phyloP scores from a whole-genome alignment of 345 rosid genomes.

The Viola odorata region DNA sequence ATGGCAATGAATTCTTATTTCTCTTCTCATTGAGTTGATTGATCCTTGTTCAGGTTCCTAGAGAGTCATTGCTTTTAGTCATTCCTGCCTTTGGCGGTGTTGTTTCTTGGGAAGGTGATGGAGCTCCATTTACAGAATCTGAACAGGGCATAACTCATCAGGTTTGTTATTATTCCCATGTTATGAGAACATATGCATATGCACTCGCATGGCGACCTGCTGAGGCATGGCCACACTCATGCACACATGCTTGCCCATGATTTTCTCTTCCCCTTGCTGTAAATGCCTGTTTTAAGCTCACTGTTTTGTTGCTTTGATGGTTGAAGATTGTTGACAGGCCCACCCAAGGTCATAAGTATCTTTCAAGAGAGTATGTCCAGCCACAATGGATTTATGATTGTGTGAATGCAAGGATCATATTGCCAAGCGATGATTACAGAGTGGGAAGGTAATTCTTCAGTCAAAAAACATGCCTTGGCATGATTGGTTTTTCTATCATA shows the following conservation, averaged over 20 bases:
- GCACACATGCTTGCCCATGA: not conserved
- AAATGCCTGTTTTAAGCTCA: not conserved
- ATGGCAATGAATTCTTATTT: not conserved
- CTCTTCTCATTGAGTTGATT: not conserved
- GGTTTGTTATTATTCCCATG: conserved; percentile 36
- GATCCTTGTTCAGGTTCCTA: conserved; percentile 61
- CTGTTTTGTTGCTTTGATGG: conserved; percentile 7
- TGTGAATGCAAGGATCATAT: conserved; percentile 64
- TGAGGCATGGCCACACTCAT: not conserved
- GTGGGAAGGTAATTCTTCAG: not conserved
- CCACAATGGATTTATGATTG: conserved; percentile 95
- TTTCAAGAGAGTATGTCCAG: conserved; percentile 82
- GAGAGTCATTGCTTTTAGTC: conserved; percentile 83
- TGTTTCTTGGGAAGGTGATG: conserved; percentile 97
- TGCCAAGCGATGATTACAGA: conserved; percentile 52
- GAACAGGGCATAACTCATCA: conserved; percentile 88
- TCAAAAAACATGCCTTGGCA: not conserved
- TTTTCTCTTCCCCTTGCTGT: not conserved
- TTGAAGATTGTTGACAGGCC: conserved; percentile 90
- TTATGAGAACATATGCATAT: not conserved
- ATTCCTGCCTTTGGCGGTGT: conserved; percentile 91
- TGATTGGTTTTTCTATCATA: not conserved
- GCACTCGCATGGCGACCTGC: not conserved
- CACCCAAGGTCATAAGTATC: conserved; percentile 67
- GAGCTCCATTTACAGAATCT: conserved; percentile 69